phyloP scores from a whole-genome alignment of 108 stramenopile species.

The Conticribra guillardii region DNA sequence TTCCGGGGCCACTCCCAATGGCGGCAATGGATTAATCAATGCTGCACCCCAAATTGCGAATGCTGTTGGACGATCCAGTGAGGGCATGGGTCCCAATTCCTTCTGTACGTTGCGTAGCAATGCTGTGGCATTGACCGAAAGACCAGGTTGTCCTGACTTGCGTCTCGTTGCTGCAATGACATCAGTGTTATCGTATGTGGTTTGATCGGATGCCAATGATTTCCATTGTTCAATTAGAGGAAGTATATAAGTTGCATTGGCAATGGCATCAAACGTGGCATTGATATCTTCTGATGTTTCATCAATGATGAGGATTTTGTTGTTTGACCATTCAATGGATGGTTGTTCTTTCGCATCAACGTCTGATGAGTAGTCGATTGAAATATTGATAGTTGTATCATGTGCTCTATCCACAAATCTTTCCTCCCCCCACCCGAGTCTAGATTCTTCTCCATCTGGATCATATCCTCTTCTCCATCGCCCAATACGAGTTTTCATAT shows the following conservation, averaged over 20 bases:
- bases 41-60: conserved; percentile 67
- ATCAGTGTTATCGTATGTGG: conserved; percentile 63
- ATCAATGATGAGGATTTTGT: conserved; percentile 23
- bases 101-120: conserved; percentile 41
- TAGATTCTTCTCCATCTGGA: conserved; percentile 69
- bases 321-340: conserved; percentile 20
- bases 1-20: conserved; percentile 62
- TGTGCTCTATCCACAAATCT: conserved; percentile 50
- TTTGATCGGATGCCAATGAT: conserved; percentile 50
- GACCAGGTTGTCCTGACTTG: conserved; percentile 48
- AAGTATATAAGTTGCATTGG: conserved; percentile 26
- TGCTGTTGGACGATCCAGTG: conserved; percentile 31
- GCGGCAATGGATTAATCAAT: conserved; percentile 69
- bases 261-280: conserved; percentile 21
- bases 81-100: conserved; percentile 53
- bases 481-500: conserved; percentile 56
- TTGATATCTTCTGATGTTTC: conserved; percentile 20
- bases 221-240: conserved; percentile 57
- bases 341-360: background rate
- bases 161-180: conserved; percentile 55
- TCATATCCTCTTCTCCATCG: conserved; percentile 69
- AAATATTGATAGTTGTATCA: background rate
- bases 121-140: conserved; percentile 49
- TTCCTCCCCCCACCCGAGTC: conserved; percentile 69
- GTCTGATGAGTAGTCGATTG: background rate